Evolutionary conservation across 306 rosid species (phyloP), one percentile per base, ranked within the genome.

Genomic region (Ammopiptanthus mongolicus): DNA sequence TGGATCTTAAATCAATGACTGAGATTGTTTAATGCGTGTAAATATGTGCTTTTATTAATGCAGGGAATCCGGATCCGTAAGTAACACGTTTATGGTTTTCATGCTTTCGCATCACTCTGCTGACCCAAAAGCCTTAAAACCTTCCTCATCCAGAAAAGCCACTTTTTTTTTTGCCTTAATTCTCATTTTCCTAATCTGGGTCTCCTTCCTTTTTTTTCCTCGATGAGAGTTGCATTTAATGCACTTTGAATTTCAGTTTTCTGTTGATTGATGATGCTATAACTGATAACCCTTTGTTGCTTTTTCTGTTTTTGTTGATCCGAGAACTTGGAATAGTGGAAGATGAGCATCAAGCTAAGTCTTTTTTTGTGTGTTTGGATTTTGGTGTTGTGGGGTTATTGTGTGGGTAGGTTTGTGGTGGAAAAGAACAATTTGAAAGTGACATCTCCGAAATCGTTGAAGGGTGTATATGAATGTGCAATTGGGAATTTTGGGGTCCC

Each of bases 401-500:
- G 91, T 81, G 48, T 82, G 7, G 94, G 91, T 1, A 88, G 93
- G 86, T 91, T 91, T 74, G 91, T 95, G 78, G 98, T 95, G 69
- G 98, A 95, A 91, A 95, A 95, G 93, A 95, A 88, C 84, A 95
- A 86, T 79, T 83, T 95, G 83, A 95, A 73, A 69, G 82, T 95
- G 42, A 90, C 84, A 19, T 82, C 91, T 12, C 97, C 98, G 13
- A 63, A 46, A 53, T 71, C 95, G 2, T 65, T 95, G 82, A 88
- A 73, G 72, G 95, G 95, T 63, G 36, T 66, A 0, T 81, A 95
- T 72, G 91, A 95, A 74, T 95, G 98, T 81, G 96, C 98, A 6
- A 95, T 95, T 78, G 98, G 98, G 52, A 95, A 91, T 81, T 95
- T 95, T 85, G 98, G 98, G 74, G 91, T 95, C 9, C 98, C 98